Percentiles rank a stretch among this genome's conserved stretches.
These are phyloP conservation scores for Chloris gayana DNA, from an alignment of 176 grass and related monocot species.

Conservation along the genomic window DNA sequence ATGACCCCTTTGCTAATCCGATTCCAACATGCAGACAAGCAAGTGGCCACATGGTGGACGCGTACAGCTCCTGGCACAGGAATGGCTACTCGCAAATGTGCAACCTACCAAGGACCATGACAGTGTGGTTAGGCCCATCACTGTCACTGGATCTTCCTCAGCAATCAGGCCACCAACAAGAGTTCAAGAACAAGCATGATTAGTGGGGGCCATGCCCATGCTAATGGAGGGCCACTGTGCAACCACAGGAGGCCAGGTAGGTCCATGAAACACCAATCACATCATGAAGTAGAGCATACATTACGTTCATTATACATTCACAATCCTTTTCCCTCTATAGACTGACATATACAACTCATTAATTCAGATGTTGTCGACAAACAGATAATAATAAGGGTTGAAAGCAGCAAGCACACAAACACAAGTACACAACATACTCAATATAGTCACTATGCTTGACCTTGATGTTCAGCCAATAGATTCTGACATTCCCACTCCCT, in stretches of 20 bases:
- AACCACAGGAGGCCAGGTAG: conserved; percentile 12
- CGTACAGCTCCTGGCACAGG: background rate
- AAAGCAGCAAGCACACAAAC: conserved; percentile 30
- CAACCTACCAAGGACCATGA: conserved; percentile 18
- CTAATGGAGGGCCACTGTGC: conserved; percentile 6
- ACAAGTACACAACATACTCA: conserved; percentile 27
- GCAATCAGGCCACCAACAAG: conserved; percentile 51
- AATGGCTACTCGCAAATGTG: conserved; percentile 22
- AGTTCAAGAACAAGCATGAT: conserved; percentile 45
- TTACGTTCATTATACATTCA: conserved; percentile 35
- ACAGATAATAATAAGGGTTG: conserved; percentile 19
- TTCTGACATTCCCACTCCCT: conserved; percentile 26
- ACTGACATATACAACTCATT: conserved; percentile 46
- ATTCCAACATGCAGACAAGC: conserved; percentile 1
- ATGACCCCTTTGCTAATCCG: background rate
- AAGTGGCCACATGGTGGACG: background rate
- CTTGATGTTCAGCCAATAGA: conserved; percentile 30
- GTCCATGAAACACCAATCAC: conserved; percentile 30
- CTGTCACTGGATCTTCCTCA: conserved; percentile 34
- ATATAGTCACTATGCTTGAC: conserved; percentile 42
- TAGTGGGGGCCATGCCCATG: background rate
- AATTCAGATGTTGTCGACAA: conserved; percentile 22
- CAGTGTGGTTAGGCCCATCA: conserved; percentile 17
- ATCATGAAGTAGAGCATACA: conserved; percentile 47
- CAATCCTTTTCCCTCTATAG: conserved; percentile 23